Evolutionary conservation across 169 alveolate genomes (phyloP), one percentile per base, ranked within the genome.

Genomic region (Cryptosporidium ubiquitum): DNA sequence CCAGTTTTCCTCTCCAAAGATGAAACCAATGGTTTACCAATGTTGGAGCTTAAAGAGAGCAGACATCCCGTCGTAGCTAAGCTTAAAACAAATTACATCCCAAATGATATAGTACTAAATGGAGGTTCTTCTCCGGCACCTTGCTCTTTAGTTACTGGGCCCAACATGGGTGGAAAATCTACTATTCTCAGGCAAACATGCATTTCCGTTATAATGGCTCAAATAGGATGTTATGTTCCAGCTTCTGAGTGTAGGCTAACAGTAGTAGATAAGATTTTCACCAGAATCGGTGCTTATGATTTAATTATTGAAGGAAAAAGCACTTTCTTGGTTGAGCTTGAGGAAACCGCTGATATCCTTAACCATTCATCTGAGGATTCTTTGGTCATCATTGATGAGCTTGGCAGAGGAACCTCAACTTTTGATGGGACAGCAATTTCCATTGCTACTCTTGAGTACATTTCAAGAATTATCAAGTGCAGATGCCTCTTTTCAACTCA

Each of bases 91-190:
- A 84, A 69, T 42, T 96, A 95, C 92, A 93, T 97, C 31, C 95
- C 98, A 23, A 96, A 95, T 86, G 95, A 94, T 69, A 69, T 94
- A 23, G 68, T 58, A 42, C 84, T 96, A 71, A 84, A 57, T 66
- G 40, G 61, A 20, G 91, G 84, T 20, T 9, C 92, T 84, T 33
- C 44, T 70, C 42, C 86, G 58, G 71, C 93, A 18, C 69, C 93
- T 64, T 86, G 69, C 7, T 55, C 96, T 47, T 95, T 99, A 66
- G 94, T 99, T 55, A 98, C 99, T 12, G 99, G 99, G 0, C 99
- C 99, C 35, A 99, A 99, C 92, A 99, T 99, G 99, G 99, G 99
- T 29, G 99, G 99, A 39, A 99, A 99, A 93, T 96, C 99, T 40
- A 99, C 99, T 0, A 91, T 98, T 20, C 94, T 98, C 66, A 91